phyloP scores from a whole-genome alignment of 2,329 filamentous ascomycete genomes.

The Fusarium torulosum region DNA sequence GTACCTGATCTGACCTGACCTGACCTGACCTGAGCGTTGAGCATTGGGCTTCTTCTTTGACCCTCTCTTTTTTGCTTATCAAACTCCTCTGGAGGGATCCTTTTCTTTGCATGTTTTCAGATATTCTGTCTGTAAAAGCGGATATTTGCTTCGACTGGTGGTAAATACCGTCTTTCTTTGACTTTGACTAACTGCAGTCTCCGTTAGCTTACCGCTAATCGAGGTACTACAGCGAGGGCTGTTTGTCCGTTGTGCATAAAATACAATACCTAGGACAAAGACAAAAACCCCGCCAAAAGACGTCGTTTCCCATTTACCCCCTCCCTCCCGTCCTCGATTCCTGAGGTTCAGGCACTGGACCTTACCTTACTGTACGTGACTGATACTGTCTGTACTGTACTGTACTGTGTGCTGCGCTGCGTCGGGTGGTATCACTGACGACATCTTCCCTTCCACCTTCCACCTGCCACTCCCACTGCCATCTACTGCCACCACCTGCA shows the following conservation, averaged over 20 bases:
- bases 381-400: constrained; percentile 8
- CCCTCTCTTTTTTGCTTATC: constrained; percentile 20
- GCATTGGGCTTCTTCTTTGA: constrained; percentile 33
- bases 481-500: constrained; percentile 10
- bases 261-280: constrained; percentile 19
- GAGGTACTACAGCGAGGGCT: not conserved
- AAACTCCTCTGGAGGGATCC: not conserved
- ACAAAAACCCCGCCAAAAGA: constrained; percentile 49
- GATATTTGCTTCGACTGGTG: no score
- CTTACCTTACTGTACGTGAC: not conserved
- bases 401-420: not conserved
- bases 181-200: constrained; percentile 12
- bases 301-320: constrained; percentile 11
- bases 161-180: constrained; percentile 1
- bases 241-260: not conserved
- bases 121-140: not conserved
- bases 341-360: constrained; percentile 11
- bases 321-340: constrained; percentile 33
- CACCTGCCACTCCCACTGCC: not conserved
- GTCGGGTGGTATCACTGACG: not conserved
- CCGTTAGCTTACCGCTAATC: constrained; percentile 41
- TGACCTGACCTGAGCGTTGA: constrained; percentile 2
- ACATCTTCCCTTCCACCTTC: constrained; percentile 17
- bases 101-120: not conserved
- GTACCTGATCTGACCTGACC: constrained; percentile 15